Conservation (phyloP, 140 eudicot genomes). For the Flaveria floridana region DNA sequence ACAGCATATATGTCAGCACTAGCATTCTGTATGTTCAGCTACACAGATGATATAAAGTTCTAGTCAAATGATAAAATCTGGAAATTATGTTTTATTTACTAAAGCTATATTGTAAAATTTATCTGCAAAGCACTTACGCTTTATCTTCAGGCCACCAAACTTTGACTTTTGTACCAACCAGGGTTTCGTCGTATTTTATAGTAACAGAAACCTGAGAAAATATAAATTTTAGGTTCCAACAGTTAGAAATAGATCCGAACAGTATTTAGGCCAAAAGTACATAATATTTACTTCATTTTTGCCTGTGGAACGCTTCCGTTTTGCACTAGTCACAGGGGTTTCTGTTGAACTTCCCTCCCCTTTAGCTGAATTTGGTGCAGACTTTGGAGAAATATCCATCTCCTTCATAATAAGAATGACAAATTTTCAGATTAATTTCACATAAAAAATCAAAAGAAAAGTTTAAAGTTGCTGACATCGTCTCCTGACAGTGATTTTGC, state of each 20-base stretch:
- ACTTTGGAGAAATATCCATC: slow-evolving; percentile 44
- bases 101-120: not conserved
- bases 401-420: slow-evolving; percentile 48
- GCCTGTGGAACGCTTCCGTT: slow-evolving; percentile 61
- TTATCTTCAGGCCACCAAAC: slow-evolving; percentile 95
- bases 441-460: slow-evolving; percentile 1
- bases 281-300: slow-evolving; percentile 42
- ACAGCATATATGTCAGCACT: slow-evolving; percentile 10
- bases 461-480: slow-evolving; percentile 36
- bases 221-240: slow-evolving; percentile 1
- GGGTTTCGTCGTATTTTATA: slow-evolving; percentile 41
- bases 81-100: not conserved
- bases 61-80: not conserved
- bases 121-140: slow-evolving; percentile 47
- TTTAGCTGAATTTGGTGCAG: slow-evolving; percentile 49
- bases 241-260: slow-evolving; percentile 3
- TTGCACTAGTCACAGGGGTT: slow-evolving; percentile 45
- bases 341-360: slow-evolving; percentile 44
- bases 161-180: slow-evolving; percentile 69
- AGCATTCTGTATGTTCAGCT: not conserved
- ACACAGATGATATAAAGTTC: not conserved
- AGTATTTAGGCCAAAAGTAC: slow-evolving; percentile 12
- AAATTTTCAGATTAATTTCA: not conserved
- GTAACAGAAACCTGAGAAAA: slow-evolving; percentile 50
- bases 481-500: slow-evolving; percentile 44